Evolutionary conservation across 2,329 filamentous ascomycete genomes (phyloP).

Genomic region (Cladobotryum mycophilum): DNA sequence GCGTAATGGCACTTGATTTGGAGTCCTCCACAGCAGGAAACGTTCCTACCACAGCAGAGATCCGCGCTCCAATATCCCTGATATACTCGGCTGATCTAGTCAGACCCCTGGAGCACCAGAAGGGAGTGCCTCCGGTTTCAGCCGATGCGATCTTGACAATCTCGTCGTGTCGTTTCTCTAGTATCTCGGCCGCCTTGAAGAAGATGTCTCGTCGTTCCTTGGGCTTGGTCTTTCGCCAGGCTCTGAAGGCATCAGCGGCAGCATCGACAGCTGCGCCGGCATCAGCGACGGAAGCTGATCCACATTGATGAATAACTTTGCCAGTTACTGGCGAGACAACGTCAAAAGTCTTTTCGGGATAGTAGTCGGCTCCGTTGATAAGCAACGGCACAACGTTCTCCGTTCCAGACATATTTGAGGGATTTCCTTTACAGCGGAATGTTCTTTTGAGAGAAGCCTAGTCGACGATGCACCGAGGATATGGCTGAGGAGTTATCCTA

Average conservation of each 20-base stretch:
- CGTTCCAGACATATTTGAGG: not conserved
- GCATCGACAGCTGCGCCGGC: conserved; percentile 46
- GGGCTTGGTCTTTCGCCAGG: conserved; percentile 61
- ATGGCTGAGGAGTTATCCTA: no score
- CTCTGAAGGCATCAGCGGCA: conserved; percentile 60
- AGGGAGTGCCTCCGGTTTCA: conserved; percentile 37
- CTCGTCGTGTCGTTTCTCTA: conserved; percentile 55
- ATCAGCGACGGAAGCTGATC: conserved; percentile 49
- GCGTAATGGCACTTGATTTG: conserved; percentile 49
- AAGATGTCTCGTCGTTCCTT: conserved; percentile 61
- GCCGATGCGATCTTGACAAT: conserved; percentile 51
- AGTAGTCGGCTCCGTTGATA: conserved; percentile 39
- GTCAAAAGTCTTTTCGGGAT: conserved; percentile 43
- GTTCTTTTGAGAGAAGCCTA: not conserved
- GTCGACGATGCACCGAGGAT: no score
- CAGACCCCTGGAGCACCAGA: conserved; percentile 39
- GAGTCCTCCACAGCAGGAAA: conserved; percentile 29
- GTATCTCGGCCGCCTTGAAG: conserved; percentile 59
- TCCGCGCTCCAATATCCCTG: conserved; percentile 38
- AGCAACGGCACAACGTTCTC: conserved; percentile 30
- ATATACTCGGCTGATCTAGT: conserved; percentile 30
- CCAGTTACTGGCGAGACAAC: conserved; percentile 51
- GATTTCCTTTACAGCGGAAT: not conserved
- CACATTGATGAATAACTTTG: conserved; percentile 47
- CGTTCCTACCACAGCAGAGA: conserved; percentile 32